Evolutionary conservation across 768 basidiomycete genomes (phyloP).

Genomic region (Kwoniella europaea): DNA sequence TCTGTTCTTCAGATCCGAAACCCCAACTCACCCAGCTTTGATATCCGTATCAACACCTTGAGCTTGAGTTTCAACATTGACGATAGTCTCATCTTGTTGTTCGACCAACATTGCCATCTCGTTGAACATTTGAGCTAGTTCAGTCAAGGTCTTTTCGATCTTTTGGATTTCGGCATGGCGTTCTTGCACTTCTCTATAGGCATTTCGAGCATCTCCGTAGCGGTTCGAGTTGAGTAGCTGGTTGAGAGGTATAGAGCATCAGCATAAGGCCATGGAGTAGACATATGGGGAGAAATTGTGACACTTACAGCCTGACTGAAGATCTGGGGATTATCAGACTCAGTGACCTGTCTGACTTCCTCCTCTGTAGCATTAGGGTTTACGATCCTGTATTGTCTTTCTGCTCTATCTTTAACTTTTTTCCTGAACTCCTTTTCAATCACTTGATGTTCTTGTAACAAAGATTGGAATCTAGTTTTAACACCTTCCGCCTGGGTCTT

Average conservation of each 20-base stretch:
- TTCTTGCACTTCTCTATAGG: constrained; percentile 85
- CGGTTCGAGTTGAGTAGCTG: constrained; percentile 76
- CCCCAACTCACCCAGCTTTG: constrained; percentile 67
- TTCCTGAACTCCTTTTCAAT: constrained; percentile 62
- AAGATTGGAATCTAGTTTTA: constrained; percentile 60
- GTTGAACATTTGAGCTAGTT: constrained; percentile 83
- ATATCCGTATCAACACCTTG: constrained; percentile 70
- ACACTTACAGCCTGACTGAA: constrained; percentile 67
- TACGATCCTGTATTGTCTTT: constrained; percentile 62
- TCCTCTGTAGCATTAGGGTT: constrained; percentile 85
- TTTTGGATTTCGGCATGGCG: constrained; percentile 81
- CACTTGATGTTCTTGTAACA: constrained; percentile 61
- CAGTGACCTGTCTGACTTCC: constrained; percentile 74
- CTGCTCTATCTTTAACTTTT: constrained; percentile 61
- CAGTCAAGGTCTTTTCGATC: constrained; percentile 85
- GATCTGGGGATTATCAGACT: constrained; percentile 72
- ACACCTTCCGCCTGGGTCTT: constrained; percentile 59
- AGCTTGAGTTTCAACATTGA: constrained; percentile 69
- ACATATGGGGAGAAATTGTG: neutral
- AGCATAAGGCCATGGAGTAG: neutral
- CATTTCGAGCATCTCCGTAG: constrained; percentile 80
- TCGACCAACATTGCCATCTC: constrained; percentile 84
- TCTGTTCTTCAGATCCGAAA: neutral
- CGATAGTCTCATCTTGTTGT: constrained; percentile 78
- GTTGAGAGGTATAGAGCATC: neutral